These are phyloP conservation scores for Nepenthes mirabilis DNA, from an alignment of 148 eudicot genomes.

Conservation along the genomic window DNA sequence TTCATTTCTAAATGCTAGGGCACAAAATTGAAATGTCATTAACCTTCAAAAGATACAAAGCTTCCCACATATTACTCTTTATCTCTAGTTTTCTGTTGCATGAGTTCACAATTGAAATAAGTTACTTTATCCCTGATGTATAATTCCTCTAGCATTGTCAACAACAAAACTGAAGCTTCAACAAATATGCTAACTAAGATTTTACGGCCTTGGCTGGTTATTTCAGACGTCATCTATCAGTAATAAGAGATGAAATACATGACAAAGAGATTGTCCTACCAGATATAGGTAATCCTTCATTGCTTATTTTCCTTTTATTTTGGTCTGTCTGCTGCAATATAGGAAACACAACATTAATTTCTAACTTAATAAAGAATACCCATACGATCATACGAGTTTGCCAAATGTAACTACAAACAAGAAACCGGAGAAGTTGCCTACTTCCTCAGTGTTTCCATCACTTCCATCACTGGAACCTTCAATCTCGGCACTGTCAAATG, in stretches of 20 bases:
- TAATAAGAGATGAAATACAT: not conserved
- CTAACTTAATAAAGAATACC: not conserved
- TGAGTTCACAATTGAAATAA: not conserved
- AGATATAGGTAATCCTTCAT: conserved; percentile 37
- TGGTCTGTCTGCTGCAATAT: conserved; percentile 37
- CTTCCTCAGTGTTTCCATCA: conserved; percentile 63
- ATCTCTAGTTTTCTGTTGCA: not conserved
- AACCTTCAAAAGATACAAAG: not conserved
- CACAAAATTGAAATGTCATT: not conserved
- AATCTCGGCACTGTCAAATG: conserved; percentile 49
- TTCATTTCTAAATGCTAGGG: conserved; percentile 27
- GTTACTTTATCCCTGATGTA: not conserved
- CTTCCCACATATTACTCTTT: not conserved
- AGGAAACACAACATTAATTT: not conserved
- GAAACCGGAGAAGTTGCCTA: conserved; percentile 16
- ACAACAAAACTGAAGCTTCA: no score
- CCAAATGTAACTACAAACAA: not conserved
- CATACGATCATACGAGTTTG: not conserved
- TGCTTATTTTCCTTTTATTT: conserved; percentile 58
- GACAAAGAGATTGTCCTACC: conserved; percentile 25
- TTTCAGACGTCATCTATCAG: not conserved
- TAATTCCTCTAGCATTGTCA: not conserved
- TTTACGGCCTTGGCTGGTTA: not conserved
- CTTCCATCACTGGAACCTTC: conserved; percentile 91
- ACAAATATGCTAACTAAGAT: not conserved